Percentiles rank a stretch among this genome's conserved stretches.
These are phyloP conservation scores for Ganoderma resinaceum DNA, from an alignment of 1,284 basidiomycete genomes.

Conservation along the genomic window DNA sequence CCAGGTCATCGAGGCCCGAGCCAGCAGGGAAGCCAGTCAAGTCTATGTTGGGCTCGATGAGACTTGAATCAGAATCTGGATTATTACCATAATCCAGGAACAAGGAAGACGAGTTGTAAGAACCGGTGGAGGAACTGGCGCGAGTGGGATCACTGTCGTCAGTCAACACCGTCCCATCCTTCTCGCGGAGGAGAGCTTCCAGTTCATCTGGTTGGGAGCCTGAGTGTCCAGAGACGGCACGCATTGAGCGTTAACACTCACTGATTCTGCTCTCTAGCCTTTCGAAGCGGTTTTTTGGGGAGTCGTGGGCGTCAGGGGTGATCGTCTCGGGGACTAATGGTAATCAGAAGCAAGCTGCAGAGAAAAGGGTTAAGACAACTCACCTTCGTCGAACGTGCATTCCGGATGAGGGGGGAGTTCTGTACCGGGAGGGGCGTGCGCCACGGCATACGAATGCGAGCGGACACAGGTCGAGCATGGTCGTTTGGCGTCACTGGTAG, in stretches of 20 bases:
- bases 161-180: constrained; percentile 33
- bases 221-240: not conserved
- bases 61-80: not conserved
- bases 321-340: constrained; percentile 47
- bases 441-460: constrained; percentile 66
- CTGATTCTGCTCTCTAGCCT: constrained; percentile 70
- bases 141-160: constrained; percentile 1
- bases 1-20: constrained; percentile 32
- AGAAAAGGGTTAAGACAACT: not conserved
- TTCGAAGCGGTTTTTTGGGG: constrained; percentile 65
- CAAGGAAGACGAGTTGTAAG: not conserved
- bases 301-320: constrained; percentile 46
- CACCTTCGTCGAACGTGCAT: constrained; percentile 75
- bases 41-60: constrained; percentile 5
- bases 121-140: constrained; percentile 3
- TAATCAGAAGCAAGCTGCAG: not conserved
- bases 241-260: constrained; percentile 42
- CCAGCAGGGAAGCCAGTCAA: constrained; percentile 17
- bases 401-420: constrained; percentile 60
- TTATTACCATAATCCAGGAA: constrained; percentile 7
- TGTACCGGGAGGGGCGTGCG: constrained; percentile 61
- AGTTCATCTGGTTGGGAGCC: constrained; percentile 58
- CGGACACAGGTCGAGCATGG: constrained; percentile 74
- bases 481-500: constrained; percentile 50
- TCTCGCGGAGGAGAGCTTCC: constrained; percentile 54